Percentiles rank a stretch among this genome's conserved stretches.
Conservation (phyloP, 1,139 yeast genomes). For the Chernovozyma aurita region DNA sequence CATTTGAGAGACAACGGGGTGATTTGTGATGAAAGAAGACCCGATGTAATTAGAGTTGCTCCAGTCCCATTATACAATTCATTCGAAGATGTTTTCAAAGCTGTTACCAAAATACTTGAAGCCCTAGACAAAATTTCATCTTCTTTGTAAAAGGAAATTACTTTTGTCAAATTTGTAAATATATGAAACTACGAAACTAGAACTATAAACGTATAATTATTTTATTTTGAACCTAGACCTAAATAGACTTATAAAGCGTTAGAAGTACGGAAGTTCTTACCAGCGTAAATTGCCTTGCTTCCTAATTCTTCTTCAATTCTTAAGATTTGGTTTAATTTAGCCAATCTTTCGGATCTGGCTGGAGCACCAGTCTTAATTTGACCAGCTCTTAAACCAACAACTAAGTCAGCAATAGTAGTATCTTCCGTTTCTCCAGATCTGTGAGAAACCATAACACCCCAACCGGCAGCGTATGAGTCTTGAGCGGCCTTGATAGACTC, state of each 20-base stretch:
- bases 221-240: background rate
- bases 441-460: slow-evolving; percentile 99
- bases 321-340: slow-evolving; percentile 93
- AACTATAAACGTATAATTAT: too few species aligned
- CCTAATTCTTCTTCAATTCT: slow-evolving; percentile 98
- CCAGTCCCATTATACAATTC: slow-evolving; percentile 83
- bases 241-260: slow-evolving; percentile 23
- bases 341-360: slow-evolving; percentile 98
- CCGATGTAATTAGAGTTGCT: slow-evolving; percentile 80
- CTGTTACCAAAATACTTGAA: slow-evolving; percentile 43
- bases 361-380: slow-evolving; percentile 99
- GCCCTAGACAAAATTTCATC: slow-evolving; percentile 22
- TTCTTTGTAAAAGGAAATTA: too few species aligned
- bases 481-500: slow-evolving; percentile 93
- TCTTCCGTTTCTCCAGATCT: slow-evolving; percentile 99
- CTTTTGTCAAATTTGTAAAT: too few species aligned
- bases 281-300: slow-evolving; percentile 91
- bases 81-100: slow-evolving; percentile 55
- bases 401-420: slow-evolving; percentile 92
- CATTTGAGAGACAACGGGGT: slow-evolving; percentile 56
- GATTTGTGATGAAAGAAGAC: slow-evolving; percentile 84
- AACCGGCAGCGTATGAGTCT: slow-evolving; percentile 84
- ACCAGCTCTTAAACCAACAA: slow-evolving; percentile 95
- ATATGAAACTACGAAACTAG: too few species aligned
- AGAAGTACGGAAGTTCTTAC: slow-evolving; percentile 71